Conservation (phyloP, 768 basidiomycete species). For the Naganishia friedmannii region DNA sequence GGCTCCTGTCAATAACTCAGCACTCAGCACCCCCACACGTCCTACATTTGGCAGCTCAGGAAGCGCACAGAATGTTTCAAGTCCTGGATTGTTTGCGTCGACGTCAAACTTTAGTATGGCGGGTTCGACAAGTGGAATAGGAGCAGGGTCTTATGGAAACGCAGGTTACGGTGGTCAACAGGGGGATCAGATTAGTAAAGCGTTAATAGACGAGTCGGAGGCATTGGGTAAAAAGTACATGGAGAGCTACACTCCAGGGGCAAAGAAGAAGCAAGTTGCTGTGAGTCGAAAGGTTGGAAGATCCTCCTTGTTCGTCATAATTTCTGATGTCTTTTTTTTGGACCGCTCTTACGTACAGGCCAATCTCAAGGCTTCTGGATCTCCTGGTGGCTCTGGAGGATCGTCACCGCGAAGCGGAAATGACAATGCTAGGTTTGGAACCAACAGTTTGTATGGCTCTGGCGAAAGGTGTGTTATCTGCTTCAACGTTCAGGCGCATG, state of each 20-base stretch:
- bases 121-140: not conserved
- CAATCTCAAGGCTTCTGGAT: conserved; percentile 16
- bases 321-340: not conserved
- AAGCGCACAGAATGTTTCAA: conserved; percentile 13
- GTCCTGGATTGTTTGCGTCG: conserved; percentile 10
- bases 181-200: conserved; percentile 20
- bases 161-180: conserved; percentile 17
- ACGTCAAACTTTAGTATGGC: not conserved
- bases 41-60: conserved; percentile 3
- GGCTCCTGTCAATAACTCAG: conserved; percentile 16
- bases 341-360: not conserved
- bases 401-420: conserved; percentile 22
- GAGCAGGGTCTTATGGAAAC: conserved; percentile 7
- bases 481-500: not conserved
- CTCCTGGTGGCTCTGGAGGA: conserved; percentile 6
- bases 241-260: conserved; percentile 26
- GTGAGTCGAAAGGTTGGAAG: conserved; percentile 1
- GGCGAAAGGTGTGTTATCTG: conserved; percentile 1
- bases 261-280: conserved; percentile 20
- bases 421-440: conserved; percentile 25
- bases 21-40: conserved; percentile 17
- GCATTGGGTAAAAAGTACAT: conserved; percentile 30
- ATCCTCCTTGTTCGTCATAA: not conserved
- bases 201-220: conserved; percentile 22
- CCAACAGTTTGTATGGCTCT: conserved; percentile 29